Evolutionary conservation across 2,329 filamentous ascomycete genomes (phyloP), one percentile per base, ranked within the genome.

Genomic region (Colletotrichum camelliae): DNA sequence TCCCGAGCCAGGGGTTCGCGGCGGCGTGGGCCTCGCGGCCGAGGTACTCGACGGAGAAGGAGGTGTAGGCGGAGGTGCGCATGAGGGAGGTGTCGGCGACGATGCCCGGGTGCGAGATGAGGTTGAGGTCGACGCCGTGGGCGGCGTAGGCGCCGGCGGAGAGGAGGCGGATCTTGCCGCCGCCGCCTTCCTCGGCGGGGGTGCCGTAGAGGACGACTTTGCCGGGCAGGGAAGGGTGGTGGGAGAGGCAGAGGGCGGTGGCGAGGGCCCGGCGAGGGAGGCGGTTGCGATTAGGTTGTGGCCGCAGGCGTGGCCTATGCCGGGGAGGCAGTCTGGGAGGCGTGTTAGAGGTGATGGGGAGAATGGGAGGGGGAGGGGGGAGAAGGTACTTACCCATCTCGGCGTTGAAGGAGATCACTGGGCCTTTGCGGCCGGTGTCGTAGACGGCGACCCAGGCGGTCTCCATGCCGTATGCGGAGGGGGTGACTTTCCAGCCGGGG

Each of bases 11-110:
- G 0, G 90, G 91, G n/a, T 84, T 87, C 4, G 87, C 87, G 1
- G 88, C 90, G 0, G 90, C 90, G 77, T 92, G 91, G 0, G 91
- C 89, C 71, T 88, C 88, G 67, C 86, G 86, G 2, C 91, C 91
- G 2, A 86, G 85, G 77, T 90, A 92, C 18, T 88, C 87, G 1
- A 88, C 89, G 24, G 85, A 85, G 77, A 91, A 86, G 57, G 84
- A 83, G 6, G 83, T 79, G 77, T 88, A 91, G 7, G 90, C 90
- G 5, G 88, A 86, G 1, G 90, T 91, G 3, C 87, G 85, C 73
- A 90, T 87, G 6, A 90, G 83, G 0, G 89, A 87, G 13, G 83
- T 84, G 72, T 90, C 86, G 6, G 81, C 77, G 29, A 86, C 77
- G 57, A 87, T 85, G 27, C 86, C 82, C 0, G 86, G 86, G 78